Evolutionary conservation across 345 rosid genomes (phyloP), one percentile per base, ranked within the genome.

Genomic region (Pistacia vera): DNA sequence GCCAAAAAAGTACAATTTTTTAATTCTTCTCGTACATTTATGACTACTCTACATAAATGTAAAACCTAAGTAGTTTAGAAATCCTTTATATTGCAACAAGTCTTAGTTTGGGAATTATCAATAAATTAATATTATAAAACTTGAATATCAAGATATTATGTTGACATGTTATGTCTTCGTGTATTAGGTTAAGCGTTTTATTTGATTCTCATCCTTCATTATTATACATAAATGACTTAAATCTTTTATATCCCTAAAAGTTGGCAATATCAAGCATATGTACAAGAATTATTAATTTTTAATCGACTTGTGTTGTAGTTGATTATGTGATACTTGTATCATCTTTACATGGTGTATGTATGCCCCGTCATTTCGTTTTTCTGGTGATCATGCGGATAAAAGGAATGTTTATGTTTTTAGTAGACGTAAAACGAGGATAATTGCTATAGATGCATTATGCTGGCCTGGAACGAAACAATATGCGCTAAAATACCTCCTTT

Each of bases 311-410:
- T 68, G 74, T 76, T 72, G 69, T 61, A 18, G 46, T 68, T 69
- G 64, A 62, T 82, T 69, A 56, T 36, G 0, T 81, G 79, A 73
- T 69, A 61, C 63, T 59, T 38, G 30, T 69, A 52, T 72, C 8
- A 25, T 63, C 55, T n/a, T 77, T 76, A 14, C 55, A 5, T 80
- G 70, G 49, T 83, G 82, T 75, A 95, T 97, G 82, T 95, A 93
- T 85, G 97, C 98, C 78, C 90, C 97, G 61, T 86, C 99, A 33
- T 93, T 95, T 79, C 90, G 94, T 68, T 95, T 87, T 89, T 74
- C 92, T 70, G 97, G 97, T 80, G 91, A 91, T 78, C 84, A 85
- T 79, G 75, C 84, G 61, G 99, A 96, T 84, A 78, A 85, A 77
- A 93, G 74, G 81, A 77, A 74, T 68, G 58, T 82, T 57, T 97